Evolutionary conservation across 352 stramenopile genomes (phyloP), one percentile per base, ranked within the genome.

Genomic region (Plasmopara viticola): DNA sequence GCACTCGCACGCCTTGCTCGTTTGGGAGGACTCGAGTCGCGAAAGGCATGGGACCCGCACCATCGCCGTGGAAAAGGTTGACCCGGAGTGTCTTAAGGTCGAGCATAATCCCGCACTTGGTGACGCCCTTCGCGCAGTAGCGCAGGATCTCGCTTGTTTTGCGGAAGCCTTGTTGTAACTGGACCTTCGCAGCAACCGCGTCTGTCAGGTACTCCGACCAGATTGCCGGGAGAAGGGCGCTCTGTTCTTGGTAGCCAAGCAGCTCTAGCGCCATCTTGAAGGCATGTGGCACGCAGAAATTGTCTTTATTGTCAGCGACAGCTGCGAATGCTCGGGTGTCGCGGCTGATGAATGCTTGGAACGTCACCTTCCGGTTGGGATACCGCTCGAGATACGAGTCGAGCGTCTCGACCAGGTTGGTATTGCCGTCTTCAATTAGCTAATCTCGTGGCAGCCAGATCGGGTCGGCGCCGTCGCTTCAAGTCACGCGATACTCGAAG

Each of bases 221-320:
- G n/a, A 48, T 48, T 0, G 30, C 43, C 9, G 41, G 28, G 29
- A 48, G 29, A 28, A 25, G 43, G 10, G 2, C 43, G 8, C 43
- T 39, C 43, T 48, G 25, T 29, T 48, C 10, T 28, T 48, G 29
- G n/a, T 39, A 9, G 28, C 29, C 29, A 14, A 48, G 29, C 12
- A 48, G 43, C 13, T 48, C 28, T 14, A 48, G 29, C 33, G 28
- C 43, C 43, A 48, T 48, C 33, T 48, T 14, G 43, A 48, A 9
- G 5, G 43, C 43, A 28, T 48, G 29, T 8, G 29, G 12, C 29
- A 39, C 12, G 29, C 43, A 48, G 14, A 28, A 10, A 29, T 48
- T 48, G 43, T 39, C 43, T 25, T 39, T 28, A 9, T n/a, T 15
- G 29, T 48, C 43, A 13, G 29, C 43, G 29, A 48, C 15, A 13